Base-by-base conservation (phyloP, 306 rosid genomes). In the Bauhinia variegata region DNA sequence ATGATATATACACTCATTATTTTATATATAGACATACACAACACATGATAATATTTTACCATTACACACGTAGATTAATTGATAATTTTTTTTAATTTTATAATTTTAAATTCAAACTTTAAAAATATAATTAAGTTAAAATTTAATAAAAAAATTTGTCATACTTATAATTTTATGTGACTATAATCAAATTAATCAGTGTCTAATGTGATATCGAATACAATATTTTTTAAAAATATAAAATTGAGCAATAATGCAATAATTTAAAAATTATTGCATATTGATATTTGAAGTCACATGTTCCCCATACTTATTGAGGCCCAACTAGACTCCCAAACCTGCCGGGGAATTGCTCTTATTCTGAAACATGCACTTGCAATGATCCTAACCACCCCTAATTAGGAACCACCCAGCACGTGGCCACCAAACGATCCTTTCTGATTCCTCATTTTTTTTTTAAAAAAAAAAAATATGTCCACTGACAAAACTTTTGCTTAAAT, bases 321-420 rank as follows among this genome's bases (percentile, higher is more conserved):
- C 70, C 60, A 77, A 5, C 54, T 71, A 67, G 57, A 72, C 63
- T 59, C 73, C 62, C 63, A 72, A 75, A 83, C 84, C 75, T 79
- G 72, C 72, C 53, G 68, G 80, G 62, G 73, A 48, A n/a, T n/a
- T 60, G 16, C 54, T 77, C 67, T 60, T 66, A 41, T 55, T 67
- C 71, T 44, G 50, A 17, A 54, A 37, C 41, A n/a, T n/a, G n/a
- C n/a, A 64, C 71, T 63, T 43, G 6, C 43, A 56, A 12, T 67
- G 54, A 74, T 67, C 70, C 78, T 47, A 66, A 63, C 77, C 69
- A 77, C 72, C 68, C 63, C 59, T 48, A 56, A 55, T 72, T 48
- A 71, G 49, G 60, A 85, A 69, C 69, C 37, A 14, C 72, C 65
- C 74, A 56, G 79, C 89, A 83, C 70, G 89, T 79, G 89, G 83